Base-by-base conservation (phyloP, 2,329 filamentous ascomycete genomes). In the Raffaelea ambrosiae region DNA sequence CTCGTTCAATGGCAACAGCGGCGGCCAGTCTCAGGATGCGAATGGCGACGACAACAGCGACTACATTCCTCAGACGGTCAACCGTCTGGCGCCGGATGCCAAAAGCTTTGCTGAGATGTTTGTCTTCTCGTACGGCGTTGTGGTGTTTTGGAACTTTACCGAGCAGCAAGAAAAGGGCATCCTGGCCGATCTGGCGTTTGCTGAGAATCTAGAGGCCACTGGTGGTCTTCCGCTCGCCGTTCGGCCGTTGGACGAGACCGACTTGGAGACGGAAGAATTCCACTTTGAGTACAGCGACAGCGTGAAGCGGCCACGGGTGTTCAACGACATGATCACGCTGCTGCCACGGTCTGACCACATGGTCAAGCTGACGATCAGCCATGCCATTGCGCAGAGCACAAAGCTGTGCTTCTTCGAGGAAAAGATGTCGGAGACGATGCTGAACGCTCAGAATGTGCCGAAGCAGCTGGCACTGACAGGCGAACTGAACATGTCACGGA, bases 241-340 rank as follows among this genome's bases (percentile, higher is more conserved):
- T 2, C 78, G 88, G 31, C 88, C 90, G 1, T 72, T 95, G 20
- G 81, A 87, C 48, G 88, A 96, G 64, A 84, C 84, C 54, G 90
- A 97, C 61, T 95, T 94, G 57, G 93, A 98, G 69, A 98, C 86
- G 0, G 93, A 98, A 62, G 91, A 97, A 61, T 96, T 98, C 59
- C 91, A 98, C 62, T 98, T 98, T 61, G 90, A 97, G 65, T 98
- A 98, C 70, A 95, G 88, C 58, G 77, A 81, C 1, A 77, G 88
- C 49, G 88, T 93, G 31, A 84, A 89, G 53, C 80, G 90, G 44
- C 93, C 93, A 4, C 80, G 93, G 48, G 86, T 98, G 26, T 98
- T 94, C 70, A 97, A 98, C 67, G 93, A 98, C 65, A 98, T 98
- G 93, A 97, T 98, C 58, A 98, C 93, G 1, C 71, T 98, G 40